Base-by-base conservation (phyloP, 257 asterid genomes). In the Ophiorrhiza pumila region DNA sequence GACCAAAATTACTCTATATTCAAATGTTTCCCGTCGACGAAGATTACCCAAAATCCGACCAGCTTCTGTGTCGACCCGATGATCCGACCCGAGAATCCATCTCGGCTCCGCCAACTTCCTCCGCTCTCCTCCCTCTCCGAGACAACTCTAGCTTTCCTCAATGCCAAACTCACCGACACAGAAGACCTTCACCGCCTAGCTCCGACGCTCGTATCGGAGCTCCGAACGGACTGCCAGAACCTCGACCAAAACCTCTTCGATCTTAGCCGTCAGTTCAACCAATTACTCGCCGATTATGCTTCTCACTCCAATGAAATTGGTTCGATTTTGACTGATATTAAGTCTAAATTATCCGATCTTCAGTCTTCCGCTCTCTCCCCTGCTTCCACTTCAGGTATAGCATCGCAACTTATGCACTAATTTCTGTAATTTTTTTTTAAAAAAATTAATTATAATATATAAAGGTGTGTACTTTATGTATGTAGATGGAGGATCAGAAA, bases 181-280 rank as follows among this genome's bases (percentile, higher is more conserved):
- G 86, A 83, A 52, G 91, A 88, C 75, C 91, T 93, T 69, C 83
- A 84, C 29, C 78, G 66, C 20, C 83, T 74, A 65, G 93, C 94
- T 77, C 81, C 97, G 60, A 25, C 39, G 71, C 83, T 91, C 65
- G 79, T 89, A 39, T 89, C 89, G 71, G 89, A 86, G 85, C 96
- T 91, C 86, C 89, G 77, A 56, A 74, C 31, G 53, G 85, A 87
- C 79, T 91, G 92, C 79, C 84, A 83, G 68, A 69, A 63, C 63
- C 93, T 93, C 67, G 89, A 83, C 66, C 89, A 74, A 69, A 35
- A 83, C 53, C 90, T 92, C 61, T 80, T 80, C 11, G 85, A 84
- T 80, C 96, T 95, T 61, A 79, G 71, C 75, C 47, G 45, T 7
- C 86, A 84, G 73, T 88, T 95, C 62, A 81, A 76, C 39, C 81